phyloP scores from a whole-genome alignment of 2,329 filamentous ascomycete genomes.

The Aspergillaceae sp. region DNA sequence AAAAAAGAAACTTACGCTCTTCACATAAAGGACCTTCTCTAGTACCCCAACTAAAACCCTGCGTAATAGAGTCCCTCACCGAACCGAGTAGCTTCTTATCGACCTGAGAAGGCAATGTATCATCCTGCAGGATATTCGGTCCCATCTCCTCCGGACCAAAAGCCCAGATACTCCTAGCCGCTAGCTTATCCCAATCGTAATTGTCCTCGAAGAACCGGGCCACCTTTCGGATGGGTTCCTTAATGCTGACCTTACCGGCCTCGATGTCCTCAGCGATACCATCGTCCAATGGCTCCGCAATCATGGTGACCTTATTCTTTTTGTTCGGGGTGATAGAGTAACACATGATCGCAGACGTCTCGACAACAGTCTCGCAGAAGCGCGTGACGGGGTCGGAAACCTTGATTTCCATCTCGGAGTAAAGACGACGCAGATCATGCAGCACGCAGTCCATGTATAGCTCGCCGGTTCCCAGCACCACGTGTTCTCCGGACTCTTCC shows the following conservation, averaged over 20 bases:
- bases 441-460: slow-evolving; percentile 99
- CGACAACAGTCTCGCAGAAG: slow-evolving; percentile 96
- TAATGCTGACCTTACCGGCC: slow-evolving; percentile 78
- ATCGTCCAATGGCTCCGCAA: slow-evolving; percentile 89
- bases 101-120: slow-evolving; percentile 87
- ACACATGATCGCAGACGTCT: slow-evolving; percentile 95
- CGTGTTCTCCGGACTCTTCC: slow-evolving; percentile 93
- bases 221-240: slow-evolving; percentile 83
- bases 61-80: slow-evolving; percentile 84
- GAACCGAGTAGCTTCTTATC: slow-evolving; percentile 83
- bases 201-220: slow-evolving; percentile 96
- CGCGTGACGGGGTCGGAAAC: slow-evolving; percentile 95
- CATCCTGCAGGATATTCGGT: slow-evolving; percentile 92
- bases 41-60: slow-evolving; percentile 95
- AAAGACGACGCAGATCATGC: slow-evolving; percentile 85
- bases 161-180: slow-evolving; percentile 92
- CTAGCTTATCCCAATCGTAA: slow-evolving; percentile 93
- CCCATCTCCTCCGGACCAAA: slow-evolving; percentile 94
- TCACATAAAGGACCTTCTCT: slow-evolving; percentile 93
- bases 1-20: slow-evolving; percentile 62
- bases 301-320: slow-evolving; percentile 98
- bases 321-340: slow-evolving; percentile 98
- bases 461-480: slow-evolving; percentile 89
- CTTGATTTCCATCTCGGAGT: slow-evolving; percentile 98
- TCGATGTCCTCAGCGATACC: slow-evolving; percentile 95